Conservation (phyloP, 495 filamentous ascomycete species). For the Aspergillus sclerotiicarbonarius region DNA sequence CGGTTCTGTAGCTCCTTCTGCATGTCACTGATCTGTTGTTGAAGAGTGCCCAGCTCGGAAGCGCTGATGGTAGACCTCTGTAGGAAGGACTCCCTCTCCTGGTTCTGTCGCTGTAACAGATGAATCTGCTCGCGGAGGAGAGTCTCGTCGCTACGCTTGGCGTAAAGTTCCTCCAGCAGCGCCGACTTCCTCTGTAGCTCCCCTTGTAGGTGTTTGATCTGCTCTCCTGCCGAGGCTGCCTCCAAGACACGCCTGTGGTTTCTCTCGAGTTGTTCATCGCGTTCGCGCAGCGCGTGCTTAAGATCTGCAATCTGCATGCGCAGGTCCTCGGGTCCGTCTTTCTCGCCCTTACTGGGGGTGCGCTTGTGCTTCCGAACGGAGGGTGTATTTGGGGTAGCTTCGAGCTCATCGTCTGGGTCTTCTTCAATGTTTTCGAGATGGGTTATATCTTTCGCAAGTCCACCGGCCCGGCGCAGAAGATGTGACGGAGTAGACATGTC, state of each 20-base stretch:
- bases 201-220: slow-evolving; percentile 38
- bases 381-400: slow-evolving; percentile 26
- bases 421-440: slow-evolving; percentile 46
- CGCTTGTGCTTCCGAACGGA: slow-evolving; percentile 29
- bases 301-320: slow-evolving; percentile 37
- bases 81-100: slow-evolving; percentile 28
- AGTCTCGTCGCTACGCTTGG: slow-evolving; percentile 22
- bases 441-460: slow-evolving; percentile 32
- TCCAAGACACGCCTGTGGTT: slow-evolving; percentile 35
- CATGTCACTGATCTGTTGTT: slow-evolving; percentile 36
- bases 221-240: slow-evolving; percentile 38
- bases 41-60: slow-evolving; percentile 26
- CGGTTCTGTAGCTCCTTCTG: slow-evolving; percentile 35
- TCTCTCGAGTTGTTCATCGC: slow-evolving; percentile 40
- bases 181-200: slow-evolving; percentile 38
- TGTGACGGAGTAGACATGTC: slow-evolving; percentile 52
- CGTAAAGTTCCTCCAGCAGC: slow-evolving; percentile 31
- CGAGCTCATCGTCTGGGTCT: slow-evolving; percentile 31
- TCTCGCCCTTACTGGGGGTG: slow-evolving; percentile 15
- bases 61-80: slow-evolving; percentile 24
- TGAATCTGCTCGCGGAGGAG: slow-evolving; percentile 35
- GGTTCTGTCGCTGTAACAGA: slow-evolving; percentile 31
- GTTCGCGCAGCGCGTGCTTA: slow-evolving; percentile 31
- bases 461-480: slow-evolving; percentile 32
- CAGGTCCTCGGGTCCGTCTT: slow-evolving; percentile 27